These are phyloP conservation scores for Prosopis cineraria DNA, from an alignment of 306 rosid species.

Conservation along the genomic window DNA sequence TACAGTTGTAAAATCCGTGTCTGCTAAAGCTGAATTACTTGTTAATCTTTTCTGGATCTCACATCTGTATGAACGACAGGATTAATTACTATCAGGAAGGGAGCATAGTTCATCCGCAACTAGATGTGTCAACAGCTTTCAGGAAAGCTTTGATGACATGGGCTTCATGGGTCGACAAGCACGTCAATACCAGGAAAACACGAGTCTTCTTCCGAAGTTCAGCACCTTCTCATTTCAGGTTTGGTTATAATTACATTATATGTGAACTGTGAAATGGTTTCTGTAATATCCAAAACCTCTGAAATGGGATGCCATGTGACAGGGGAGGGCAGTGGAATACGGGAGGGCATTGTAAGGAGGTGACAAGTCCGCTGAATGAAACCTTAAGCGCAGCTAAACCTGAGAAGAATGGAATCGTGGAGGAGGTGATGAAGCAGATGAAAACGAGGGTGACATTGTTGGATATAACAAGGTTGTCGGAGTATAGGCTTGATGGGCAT, in stretches of 20 bases:
- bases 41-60: neutral
- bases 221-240: slow-evolving; percentile 98
- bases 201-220: slow-evolving; percentile 83
- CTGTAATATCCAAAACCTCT: neutral
- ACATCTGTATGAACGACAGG: slow-evolving; percentile 45
- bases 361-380: slow-evolving; percentile 58
- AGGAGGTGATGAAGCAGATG: slow-evolving; percentile 70
- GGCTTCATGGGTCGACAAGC: slow-evolving; percentile 84
- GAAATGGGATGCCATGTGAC: slow-evolving; percentile 27
- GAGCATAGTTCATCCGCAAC: slow-evolving; percentile 70
- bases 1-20: neutral
- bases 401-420: slow-evolving; percentile 62
- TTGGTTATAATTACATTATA: slow-evolving; percentile 23
- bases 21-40: slow-evolving; percentile 14
- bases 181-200: slow-evolving; percentile 63
- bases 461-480: slow-evolving; percentile 76
- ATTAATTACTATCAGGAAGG: slow-evolving; percentile 87
- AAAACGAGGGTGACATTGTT: slow-evolving; percentile 71
- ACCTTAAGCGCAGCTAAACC: slow-evolving; percentile 37
- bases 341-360: slow-evolving; percentile 88
- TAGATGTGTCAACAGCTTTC: slow-evolving; percentile 72
- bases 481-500: slow-evolving; percentile 77
- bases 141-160: slow-evolving; percentile 77
- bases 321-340: slow-evolving; percentile 95
- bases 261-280: neutral